phyloP scores from a whole-genome alignment of 2,329 filamentous ascomycete genomes.

The Talaromyces atroroseus region DNA sequence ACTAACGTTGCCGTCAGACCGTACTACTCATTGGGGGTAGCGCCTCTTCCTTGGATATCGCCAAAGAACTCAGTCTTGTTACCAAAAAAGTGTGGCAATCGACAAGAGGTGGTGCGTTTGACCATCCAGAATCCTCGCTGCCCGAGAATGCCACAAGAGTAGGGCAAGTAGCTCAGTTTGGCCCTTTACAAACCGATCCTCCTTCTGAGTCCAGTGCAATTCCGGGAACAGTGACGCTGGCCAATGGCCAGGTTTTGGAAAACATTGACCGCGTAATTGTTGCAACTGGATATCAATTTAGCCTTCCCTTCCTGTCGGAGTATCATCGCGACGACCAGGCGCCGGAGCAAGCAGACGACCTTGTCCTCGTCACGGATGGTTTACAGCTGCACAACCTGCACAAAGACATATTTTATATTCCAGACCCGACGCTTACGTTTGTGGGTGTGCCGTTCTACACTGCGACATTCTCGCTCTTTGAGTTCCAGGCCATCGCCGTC shows the following conservation, averaged over 20 bases:
- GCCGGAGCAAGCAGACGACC: constrained; percentile 38
- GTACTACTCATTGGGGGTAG: constrained; percentile 53
- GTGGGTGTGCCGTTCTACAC: constrained; percentile 63
- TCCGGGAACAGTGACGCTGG: too few relatives aligned
- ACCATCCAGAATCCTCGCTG: constrained; percentile 50
- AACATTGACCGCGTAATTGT: constrained; percentile 60
- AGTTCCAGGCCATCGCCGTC: constrained; percentile 61
- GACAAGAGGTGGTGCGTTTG: constrained; percentile 56
- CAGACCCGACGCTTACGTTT: constrained; percentile 58
- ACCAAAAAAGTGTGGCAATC: constrained; percentile 49
- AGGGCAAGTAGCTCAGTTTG: too few relatives aligned
- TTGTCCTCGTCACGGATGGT: constrained; percentile 41
- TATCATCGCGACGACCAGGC: constrained; percentile 32
- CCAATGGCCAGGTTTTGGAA: constrained; percentile 34
- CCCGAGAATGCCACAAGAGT: constrained; percentile 51
- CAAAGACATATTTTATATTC: constrained; percentile 68
- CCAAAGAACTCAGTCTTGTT: constrained; percentile 44
- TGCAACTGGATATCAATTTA: constrained; percentile 59
- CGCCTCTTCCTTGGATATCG: constrained; percentile 52
- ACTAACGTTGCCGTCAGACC: constrained; percentile 39
- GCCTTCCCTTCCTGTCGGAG: constrained; percentile 55
- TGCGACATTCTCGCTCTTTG: constrained; percentile 63
- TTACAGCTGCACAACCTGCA: constrained; percentile 61
- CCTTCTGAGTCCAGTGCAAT: too few relatives aligned
- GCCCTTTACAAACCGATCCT: too few relatives aligned